Conservation (phyloP, 768 basidiomycete species). For the Pluteus cervinus region DNA sequence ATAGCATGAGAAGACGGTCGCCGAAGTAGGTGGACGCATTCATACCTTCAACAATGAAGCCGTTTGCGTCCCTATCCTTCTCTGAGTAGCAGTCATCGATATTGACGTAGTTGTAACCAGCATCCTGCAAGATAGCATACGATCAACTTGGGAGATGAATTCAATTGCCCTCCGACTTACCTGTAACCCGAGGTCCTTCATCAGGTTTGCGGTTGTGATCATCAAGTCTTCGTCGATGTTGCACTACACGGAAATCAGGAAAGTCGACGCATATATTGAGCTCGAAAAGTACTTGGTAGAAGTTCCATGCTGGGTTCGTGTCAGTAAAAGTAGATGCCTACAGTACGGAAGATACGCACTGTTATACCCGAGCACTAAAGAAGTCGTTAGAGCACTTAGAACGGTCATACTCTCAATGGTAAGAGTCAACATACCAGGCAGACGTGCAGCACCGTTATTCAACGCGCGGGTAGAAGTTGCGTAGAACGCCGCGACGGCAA, state of each 20-base stretch:
- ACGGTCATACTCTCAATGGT: neutral
- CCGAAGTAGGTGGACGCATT: neutral
- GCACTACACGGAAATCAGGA: conserved; percentile 43
- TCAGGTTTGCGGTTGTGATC: conserved; percentile 39
- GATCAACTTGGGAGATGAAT: no score
- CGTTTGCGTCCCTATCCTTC: conserved; percentile 41
- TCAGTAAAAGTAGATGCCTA: no score
- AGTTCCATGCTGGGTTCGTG: no score
- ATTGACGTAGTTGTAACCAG: conserved; percentile 54
- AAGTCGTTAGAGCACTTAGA: neutral
- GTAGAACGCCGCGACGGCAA: no score
- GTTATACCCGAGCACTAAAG: conserved; percentile 51
- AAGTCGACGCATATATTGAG: no score
- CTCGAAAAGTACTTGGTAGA: no score
- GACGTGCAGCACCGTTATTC: conserved; percentile 16
- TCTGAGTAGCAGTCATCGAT: conserved; percentile 64
- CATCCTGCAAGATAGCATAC: conserved; percentile 40
- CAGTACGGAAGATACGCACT: no score
- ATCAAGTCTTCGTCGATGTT: conserved; percentile 50
- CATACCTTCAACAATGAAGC: conserved; percentile 54
- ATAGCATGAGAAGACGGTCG: neutral
- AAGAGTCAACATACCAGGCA: conserved; percentile 23
- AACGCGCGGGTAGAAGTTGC: no score
- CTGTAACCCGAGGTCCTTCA: conserved; percentile 46
- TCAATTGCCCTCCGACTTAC: no score